phyloP scores from a whole-genome alignment of 768 basidiomycete species.

The Boletus vermiculosoides region DNA sequence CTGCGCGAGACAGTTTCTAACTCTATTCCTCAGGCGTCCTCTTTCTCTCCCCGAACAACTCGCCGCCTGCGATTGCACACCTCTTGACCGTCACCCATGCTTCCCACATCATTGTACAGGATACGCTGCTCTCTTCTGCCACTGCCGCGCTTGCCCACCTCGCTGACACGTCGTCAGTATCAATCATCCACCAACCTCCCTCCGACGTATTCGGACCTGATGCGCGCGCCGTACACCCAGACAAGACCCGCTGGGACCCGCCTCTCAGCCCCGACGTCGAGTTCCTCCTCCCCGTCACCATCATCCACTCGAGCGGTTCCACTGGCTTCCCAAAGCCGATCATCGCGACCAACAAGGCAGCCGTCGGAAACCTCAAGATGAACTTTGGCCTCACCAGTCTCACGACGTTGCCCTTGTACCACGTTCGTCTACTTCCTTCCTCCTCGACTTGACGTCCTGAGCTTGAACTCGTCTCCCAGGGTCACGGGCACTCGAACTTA shows the following conservation, averaged over 20 bases:
- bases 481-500: slow-evolving; percentile 25
- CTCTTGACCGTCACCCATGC: slow-evolving; percentile 33
- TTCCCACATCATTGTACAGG: slow-evolving; percentile 24
- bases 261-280: slow-evolving; percentile 23
- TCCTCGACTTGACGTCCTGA: not conserved
- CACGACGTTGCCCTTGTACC: slow-evolving; percentile 32
- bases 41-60: slow-evolving; percentile 45
- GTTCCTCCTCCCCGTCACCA: slow-evolving; percentile 17
- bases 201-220: slow-evolving; percentile 15
- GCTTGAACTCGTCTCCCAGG: slow-evolving; percentile 5
- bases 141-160: slow-evolving; percentile 16
- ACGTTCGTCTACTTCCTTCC: slow-evolving; percentile 23
- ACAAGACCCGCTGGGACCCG: slow-evolving; percentile 24
- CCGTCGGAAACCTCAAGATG: slow-evolving; percentile 36
- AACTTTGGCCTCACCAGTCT: slow-evolving; percentile 26
- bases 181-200: slow-evolving; percentile 24
- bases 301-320: slow-evolving; percentile 31
- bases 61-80: slow-evolving; percentile 45
- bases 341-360: slow-evolving; percentile 35
- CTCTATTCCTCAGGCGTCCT: slow-evolving; percentile 23
- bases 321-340: slow-evolving; percentile 53
- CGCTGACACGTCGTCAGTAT: slow-evolving; percentile 21
- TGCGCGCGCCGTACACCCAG: slow-evolving; percentile 16
- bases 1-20: not conserved
- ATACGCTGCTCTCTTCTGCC: slow-evolving; percentile 13